Evolutionary conservation across 257 asterid genomes (phyloP), one percentile per base, ranked within the genome.

Genomic region (Plantago elongata): DNA sequence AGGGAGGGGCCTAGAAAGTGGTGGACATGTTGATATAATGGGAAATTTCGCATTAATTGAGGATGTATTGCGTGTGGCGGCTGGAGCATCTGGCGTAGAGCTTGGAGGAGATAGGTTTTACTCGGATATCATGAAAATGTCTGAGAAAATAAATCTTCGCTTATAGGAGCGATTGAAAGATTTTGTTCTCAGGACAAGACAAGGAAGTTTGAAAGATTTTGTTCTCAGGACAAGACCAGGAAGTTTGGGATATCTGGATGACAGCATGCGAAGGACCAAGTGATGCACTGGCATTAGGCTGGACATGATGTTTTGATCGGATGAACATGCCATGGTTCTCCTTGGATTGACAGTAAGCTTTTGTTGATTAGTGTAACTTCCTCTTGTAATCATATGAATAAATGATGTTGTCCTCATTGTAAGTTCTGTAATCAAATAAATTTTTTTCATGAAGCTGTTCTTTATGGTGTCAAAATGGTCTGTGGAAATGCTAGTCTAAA

Each of bases 21-120:
- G 97, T 11, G 79, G 73, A 0, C 97, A 93, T 58, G 95, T 93
- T 9, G 99, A 89, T 68, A 89, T 89, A 14, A 77, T 87, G 95
- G 96, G 97, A 4, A 93, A 93, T 16, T 75, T 82, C 6, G 96
- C 78, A 15, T 68, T 93, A 71, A 83, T 93, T 14, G 96, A 89
- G 72, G 97, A 93, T 57, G 87, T 87, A 3, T 27, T 89, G 57
- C 76, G 84, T 0, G 88, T 83, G 56, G 94, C 94, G 0, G 88
- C 86, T 9, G 99, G 97, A 11, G 89, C 81, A 12, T 57, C 83
- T 3, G 91, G 89, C 11, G 78, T 34, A 16, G 84, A 84, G 66
- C 47, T 86, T 30, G 97, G 89, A 27, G 91, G 96, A 14, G 85
- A 89, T 52, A 70, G 64, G 59, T 63, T 86, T 34, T 59, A 81